Conservation (phyloP, 768 basidiomycete genomes). For the Podaxis mareebaensis region DNA sequence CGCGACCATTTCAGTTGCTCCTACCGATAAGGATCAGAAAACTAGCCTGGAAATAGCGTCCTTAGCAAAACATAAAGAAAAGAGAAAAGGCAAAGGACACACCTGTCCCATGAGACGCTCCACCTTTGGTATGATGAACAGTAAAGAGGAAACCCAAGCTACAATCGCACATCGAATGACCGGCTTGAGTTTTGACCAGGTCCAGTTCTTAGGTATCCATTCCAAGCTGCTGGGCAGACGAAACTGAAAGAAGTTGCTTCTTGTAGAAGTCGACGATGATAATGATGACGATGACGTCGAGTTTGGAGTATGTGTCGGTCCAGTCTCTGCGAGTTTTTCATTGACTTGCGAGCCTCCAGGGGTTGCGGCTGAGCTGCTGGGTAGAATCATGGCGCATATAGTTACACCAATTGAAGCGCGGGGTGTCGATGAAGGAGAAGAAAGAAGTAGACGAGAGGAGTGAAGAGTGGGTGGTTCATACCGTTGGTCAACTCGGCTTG, state of each 20-base stretch:
- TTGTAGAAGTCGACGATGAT: neutral
- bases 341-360: neutral
- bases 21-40: slow-evolving; percentile 66
- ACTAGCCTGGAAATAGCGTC: slow-evolving; percentile 44
- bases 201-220: slow-evolving; percentile 63
- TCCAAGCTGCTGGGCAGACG: slow-evolving; percentile 17
- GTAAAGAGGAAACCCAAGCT: slow-evolving; percentile 59
- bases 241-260: neutral
- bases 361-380: neutral
- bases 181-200: slow-evolving; percentile 61
- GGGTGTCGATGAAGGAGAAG: neutral
- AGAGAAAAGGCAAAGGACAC: slow-evolving; percentile 15
- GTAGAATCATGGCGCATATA: neutral
- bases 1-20: neutral
- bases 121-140: slow-evolving; percentile 57
- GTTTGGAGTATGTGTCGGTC: neutral
- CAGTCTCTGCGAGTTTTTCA: neutral
- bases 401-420: neutral
- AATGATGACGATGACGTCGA: slow-evolving; percentile 9
- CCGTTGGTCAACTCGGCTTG: neutral
- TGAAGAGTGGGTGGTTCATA: neutral
- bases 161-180: slow-evolving; percentile 61
- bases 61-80: neutral
- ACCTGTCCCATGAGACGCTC: slow-evolving; percentile 60
- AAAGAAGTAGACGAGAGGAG: neutral